These are phyloP conservation scores for Pseudozyma sp. DNA, from an alignment of 1,284 basidiomycete genomes.

Conservation along the genomic window DNA sequence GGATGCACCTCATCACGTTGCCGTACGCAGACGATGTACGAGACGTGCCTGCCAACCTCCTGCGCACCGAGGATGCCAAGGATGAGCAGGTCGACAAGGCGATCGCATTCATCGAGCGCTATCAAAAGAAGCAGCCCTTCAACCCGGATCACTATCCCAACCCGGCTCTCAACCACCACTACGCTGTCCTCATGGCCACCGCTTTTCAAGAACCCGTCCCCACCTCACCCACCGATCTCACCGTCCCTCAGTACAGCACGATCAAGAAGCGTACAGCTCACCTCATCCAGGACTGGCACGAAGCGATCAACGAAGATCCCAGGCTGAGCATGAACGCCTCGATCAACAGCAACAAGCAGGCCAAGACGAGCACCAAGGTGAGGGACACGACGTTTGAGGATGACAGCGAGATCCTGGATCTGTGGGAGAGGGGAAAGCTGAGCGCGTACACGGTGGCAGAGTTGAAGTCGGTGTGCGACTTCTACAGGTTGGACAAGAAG, in stretches of 20 bases:
- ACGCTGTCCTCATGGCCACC: constrained; percentile 87
- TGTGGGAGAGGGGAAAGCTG: constrained; percentile 43
- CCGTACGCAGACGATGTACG: constrained; percentile 96
- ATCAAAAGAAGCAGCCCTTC: constrained; percentile 82
- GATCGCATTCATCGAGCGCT: constrained; percentile 80
- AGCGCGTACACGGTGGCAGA: constrained; percentile 54
- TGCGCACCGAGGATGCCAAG: constrained; percentile 73
- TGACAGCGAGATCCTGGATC: constrained; percentile 41
- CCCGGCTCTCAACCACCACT: constrained; percentile 85
- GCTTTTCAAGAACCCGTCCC: constrained; percentile 81
- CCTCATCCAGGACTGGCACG: constrained; percentile 81
- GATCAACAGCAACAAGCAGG: constrained; percentile 11
- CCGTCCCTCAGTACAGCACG: constrained; percentile 79
- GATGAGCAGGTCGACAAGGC: constrained; percentile 79
- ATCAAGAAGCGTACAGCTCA: constrained; percentile 84
- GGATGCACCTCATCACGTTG: constrained; percentile 89
- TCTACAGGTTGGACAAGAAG: constrained; percentile 52
- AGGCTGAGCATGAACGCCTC: constrained; percentile 21
- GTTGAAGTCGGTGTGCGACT: constrained; percentile 53
- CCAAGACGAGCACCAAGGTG: constrained; percentile 35
- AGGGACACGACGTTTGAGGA: constrained; percentile 42
- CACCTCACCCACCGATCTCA: constrained; percentile 78
- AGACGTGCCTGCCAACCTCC: constrained; percentile 73
- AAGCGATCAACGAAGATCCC: constrained; percentile 75
- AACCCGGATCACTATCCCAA: constrained; percentile 91